These are phyloP conservation scores for Seminavis robusta DNA, from an alignment of 108 stramenopile species.

Conservation along the genomic window DNA sequence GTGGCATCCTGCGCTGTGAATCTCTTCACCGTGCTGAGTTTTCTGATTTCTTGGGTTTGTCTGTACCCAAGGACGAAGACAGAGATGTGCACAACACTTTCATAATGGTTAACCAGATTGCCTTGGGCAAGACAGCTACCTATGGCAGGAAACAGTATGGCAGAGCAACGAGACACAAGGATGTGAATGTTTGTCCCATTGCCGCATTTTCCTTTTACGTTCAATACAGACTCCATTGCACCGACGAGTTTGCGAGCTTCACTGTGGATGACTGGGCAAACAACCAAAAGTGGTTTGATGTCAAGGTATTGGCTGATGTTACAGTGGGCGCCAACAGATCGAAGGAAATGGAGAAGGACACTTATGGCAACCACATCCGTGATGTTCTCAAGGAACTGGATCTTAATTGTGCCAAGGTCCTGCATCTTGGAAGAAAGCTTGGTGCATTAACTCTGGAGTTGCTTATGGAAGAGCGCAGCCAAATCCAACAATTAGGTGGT, in stretches of 20 bases:
- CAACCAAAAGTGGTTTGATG: conserved; percentile 1
- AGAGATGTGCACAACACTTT: no score
- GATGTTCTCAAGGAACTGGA: neutral
- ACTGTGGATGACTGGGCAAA: neutral
- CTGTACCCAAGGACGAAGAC: no score
- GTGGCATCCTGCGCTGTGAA: conserved; percentile 5
- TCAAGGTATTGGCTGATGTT: conserved; percentile 3
- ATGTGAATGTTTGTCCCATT: no score
- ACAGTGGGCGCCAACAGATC: neutral
- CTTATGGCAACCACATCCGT: neutral
- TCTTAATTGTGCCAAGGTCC: neutral
- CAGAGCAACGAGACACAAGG: no score
- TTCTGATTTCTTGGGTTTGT: no score
- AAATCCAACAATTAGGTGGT: neutral
- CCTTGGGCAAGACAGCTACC: no score
- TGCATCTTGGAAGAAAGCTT: neutral
- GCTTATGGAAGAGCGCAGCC: neutral
- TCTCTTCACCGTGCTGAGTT: conserved; percentile 6
- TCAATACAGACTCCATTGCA: no score
- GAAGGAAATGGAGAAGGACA: neutral
- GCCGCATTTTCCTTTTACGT: no score
- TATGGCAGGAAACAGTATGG: no score
- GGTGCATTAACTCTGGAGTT: conserved; percentile 1
- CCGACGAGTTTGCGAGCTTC: no score
- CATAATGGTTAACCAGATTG: no score